A percentile compares a stretch with the other conserved stretches of the same genome.
These are phyloP conservation scores for Diutina mesorugosa DNA, from an alignment of 1,139 yeast species.

Conservation along the genomic window DNA sequence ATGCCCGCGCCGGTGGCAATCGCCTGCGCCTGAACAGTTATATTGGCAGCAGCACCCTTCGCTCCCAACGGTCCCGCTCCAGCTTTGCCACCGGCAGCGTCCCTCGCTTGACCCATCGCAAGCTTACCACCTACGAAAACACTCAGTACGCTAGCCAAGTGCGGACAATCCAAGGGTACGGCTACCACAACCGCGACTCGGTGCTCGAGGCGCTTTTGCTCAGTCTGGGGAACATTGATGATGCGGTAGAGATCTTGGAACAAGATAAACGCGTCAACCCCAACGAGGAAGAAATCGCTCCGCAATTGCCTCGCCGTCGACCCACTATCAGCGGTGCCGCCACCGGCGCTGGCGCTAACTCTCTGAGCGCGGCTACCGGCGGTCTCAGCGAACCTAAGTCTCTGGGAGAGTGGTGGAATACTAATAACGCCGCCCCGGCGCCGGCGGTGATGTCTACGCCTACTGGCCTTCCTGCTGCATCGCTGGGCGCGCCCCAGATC, in stretches of 20 bases:
- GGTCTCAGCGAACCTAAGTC: not conserved
- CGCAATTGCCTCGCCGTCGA: conserved; percentile 35
- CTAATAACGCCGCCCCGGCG: conserved; percentile 7
- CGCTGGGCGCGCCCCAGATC: conserved; percentile 21
- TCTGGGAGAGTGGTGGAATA: conserved; percentile 2
- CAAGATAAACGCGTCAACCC: conserved; percentile 27
- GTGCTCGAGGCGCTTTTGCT: conserved; percentile 37
- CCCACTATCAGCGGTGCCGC: conserved; percentile 7
- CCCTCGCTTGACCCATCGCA: conserved; percentile 29
- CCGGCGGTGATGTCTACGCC: conserved; percentile 9
- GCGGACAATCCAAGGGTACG: conserved; percentile 27
- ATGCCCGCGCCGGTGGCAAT: conserved; percentile 2
- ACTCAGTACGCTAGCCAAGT: conserved; percentile 26
- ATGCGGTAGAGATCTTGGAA: conserved; percentile 35
- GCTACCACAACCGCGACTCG: conserved; percentile 33
- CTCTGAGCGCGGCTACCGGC: not conserved
- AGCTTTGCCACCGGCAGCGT: conserved; percentile 6
- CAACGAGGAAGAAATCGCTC: conserved; percentile 16
- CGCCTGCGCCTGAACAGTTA: conserved; percentile 4
- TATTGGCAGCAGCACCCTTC: conserved; percentile 4
- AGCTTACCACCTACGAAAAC: conserved; percentile 29
- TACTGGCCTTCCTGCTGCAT: conserved; percentile 2
- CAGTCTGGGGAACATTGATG: conserved; percentile 33
- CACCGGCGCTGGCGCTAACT: conserved; percentile 2
- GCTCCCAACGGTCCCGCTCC: conserved; percentile 10